Conservation (phyloP, 306 rosid species). For the Dicorynia guianensis region DNA sequence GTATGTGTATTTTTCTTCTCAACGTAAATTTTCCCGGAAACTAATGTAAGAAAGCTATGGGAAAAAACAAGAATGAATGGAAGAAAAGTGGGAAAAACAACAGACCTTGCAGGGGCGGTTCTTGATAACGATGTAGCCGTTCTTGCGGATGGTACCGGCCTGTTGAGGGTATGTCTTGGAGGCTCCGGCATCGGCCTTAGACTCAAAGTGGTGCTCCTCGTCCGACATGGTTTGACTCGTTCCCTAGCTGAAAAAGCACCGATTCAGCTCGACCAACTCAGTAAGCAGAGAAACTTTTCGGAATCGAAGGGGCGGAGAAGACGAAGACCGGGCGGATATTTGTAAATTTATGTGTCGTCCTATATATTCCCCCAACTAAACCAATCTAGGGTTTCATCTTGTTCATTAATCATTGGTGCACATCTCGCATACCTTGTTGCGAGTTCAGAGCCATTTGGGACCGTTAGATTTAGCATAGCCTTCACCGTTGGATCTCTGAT, state of each 20-base stretch:
- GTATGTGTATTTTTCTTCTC: too few species aligned
- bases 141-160: slow-evolving; percentile 60
- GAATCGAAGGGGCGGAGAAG: slow-evolving; percentile 13
- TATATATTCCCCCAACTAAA: too few species aligned
- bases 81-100: neutral
- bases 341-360: too few species aligned
- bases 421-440: neutral
- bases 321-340: neutral
- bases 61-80: neutral
- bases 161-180: slow-evolving; percentile 61
- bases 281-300: neutral
- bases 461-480: neutral
- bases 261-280: neutral
- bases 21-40: neutral
- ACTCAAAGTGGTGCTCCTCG: slow-evolving; percentile 62
- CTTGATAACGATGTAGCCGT: slow-evolving; percentile 61
- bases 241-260: slow-evolving; percentile 10
- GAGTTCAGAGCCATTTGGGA: neutral
- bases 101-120: slow-evolving; percentile 60
- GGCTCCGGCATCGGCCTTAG: slow-evolving; percentile 63
- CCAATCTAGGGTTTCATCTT: neutral
- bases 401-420: neutral
- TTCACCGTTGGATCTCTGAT: neutral
- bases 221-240: slow-evolving; percentile 44
- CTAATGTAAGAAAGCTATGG: neutral